Conservation (phyloP, 2,329 filamentous ascomycete genomes). For the Fusarium sp. region DNA sequence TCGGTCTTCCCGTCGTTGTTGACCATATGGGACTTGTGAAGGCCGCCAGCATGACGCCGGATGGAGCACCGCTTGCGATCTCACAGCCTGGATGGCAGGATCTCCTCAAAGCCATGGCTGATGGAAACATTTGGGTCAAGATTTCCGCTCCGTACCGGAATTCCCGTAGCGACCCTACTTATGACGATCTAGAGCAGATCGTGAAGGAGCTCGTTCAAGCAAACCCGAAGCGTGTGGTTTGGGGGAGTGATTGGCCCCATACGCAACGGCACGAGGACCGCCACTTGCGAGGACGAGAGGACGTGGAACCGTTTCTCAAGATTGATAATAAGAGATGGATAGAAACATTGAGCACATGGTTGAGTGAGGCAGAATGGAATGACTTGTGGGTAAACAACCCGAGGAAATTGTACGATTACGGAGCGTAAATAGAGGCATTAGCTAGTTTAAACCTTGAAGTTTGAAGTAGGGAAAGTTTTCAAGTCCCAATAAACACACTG, state of each 20-base stretch:
- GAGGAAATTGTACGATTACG: constrained; percentile 10
- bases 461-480: neutral
- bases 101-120: constrained; percentile 4
- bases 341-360: constrained; percentile 10
- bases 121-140: constrained; percentile 21
- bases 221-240: constrained; percentile 21
- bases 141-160: constrained; percentile 19
- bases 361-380: constrained; percentile 19
- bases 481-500: neutral
- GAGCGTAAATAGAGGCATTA: neutral
- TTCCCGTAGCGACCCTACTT: constrained; percentile 14
- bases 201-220: constrained; percentile 19
- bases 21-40: constrained; percentile 28
- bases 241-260: constrained; percentile 23
- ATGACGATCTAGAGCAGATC: constrained; percentile 15
- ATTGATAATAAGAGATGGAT: constrained; percentile 19
- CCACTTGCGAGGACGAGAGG: constrained; percentile 8
- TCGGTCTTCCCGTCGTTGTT: constrained; percentile 11
- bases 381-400: constrained; percentile 27
- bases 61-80: neutral
- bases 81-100: constrained; percentile 14
- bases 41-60: constrained; percentile 13
- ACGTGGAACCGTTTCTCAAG: constrained; percentile 11
- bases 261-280: constrained; percentile 23
- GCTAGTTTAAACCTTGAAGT: neutral